Evolutionary conservation across 441 rosid species (phyloP).

Genomic region (Capsella rubella): DNA sequence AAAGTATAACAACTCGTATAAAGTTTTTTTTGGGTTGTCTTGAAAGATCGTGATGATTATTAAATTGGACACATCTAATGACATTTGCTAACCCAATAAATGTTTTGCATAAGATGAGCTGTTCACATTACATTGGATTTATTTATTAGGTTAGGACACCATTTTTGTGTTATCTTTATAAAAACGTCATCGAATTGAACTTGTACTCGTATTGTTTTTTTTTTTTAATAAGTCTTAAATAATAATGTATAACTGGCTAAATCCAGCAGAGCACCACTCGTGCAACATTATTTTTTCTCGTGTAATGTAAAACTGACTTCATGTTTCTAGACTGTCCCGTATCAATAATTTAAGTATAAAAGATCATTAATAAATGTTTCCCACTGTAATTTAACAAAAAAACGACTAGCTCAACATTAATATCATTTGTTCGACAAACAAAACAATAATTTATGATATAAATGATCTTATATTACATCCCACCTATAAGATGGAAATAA

Average conservation of each 20-base stretch:
- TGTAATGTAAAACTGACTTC: slow-evolving; percentile 27
- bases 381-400: neutral
- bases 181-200: slow-evolving; percentile 36
- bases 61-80: slow-evolving; percentile 33
- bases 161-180: neutral
- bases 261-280: slow-evolving; percentile 52
- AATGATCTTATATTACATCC: no score
- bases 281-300: slow-evolving; percentile 50
- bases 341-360: neutral
- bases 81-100: slow-evolving; percentile 41
- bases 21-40: neutral
- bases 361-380: slow-evolving; percentile 15
- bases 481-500: no score
- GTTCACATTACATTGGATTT: slow-evolving; percentile 13
- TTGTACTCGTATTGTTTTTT: neutral
- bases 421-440: neutral
- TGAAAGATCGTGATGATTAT: slow-evolving; percentile 13
- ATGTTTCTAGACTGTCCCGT: slow-evolving; percentile 38
- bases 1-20: neutral
- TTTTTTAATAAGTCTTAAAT: neutral
- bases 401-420: no score
- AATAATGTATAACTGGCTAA: slow-evolving; percentile 32
- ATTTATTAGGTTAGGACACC: neutral
- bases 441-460: neutral
- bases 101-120: slow-evolving; percentile 39